Base-by-base conservation (phyloP, 2,329 filamentous ascomycete species). In the Fusarium solani-melongenae region DNA sequence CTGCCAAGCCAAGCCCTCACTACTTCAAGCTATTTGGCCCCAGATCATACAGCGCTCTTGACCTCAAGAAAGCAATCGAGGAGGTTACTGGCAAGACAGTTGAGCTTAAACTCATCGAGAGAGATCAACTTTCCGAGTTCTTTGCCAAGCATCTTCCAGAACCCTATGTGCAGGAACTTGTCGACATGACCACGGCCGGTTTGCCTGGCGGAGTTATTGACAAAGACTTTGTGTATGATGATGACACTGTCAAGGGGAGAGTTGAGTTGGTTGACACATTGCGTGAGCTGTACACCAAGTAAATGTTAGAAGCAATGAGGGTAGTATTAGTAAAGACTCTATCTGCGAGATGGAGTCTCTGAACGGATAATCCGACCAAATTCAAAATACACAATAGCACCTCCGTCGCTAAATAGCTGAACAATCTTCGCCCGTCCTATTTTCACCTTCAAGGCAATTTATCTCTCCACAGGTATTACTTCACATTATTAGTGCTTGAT, bases 11-110 rank as follows among this genome's bases (percentile, higher is more conserved):
- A 1, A 71, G 61, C 31, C 61, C 76, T 3, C 60, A 76, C 22
- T 72, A 60, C 34, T 73, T 80, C 20, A 72, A 79, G 0, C 24
- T 82, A 0, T 79, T 76, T 27, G 81, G 81, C 0, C 81, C 81
- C 1, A 72, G 71, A 6, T 31, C 66, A 6, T 82, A 82, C 36
- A 78, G 76, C 34, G 46, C 80, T 7, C 27, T 69, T 2, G 81
- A 83, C 17, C 66, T 83, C 8, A 76, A 79, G 27, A 44, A 69
- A 0, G 78, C 73, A 0, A 64, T 81, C 1, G 79, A 82, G 9
- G 74, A 77, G 15, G 71, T 77, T 4, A 77, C 71, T 0, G 79
- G 76, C 1, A 81, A 78, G 36, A 51, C 72, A n/a, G 66, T 75
- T 7, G 67, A 77, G 33, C n/a, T 80, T 4, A 67, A 68, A 2